Percentiles rank a stretch among this genome's conserved stretches.
phyloP scores from a whole-genome alignment of 2,329 filamentous ascomycete genomes.

The Xylariaceae sp. region DNA sequence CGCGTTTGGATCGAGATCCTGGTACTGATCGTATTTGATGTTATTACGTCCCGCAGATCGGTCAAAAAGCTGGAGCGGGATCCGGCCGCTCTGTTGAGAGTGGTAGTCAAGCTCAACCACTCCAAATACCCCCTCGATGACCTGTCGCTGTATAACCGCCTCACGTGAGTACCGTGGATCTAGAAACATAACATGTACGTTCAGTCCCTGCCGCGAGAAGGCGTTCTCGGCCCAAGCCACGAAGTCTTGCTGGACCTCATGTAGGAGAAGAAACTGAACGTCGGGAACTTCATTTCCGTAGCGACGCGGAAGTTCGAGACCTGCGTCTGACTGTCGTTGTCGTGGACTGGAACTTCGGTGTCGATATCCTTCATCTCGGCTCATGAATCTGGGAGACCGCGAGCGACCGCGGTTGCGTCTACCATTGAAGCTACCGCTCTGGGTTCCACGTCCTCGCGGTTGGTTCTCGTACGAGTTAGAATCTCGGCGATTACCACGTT shows the following conservation, averaged over 20 bases:
- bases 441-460: slow-evolving; percentile 33
- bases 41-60: slow-evolving; percentile 69
- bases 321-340: slow-evolving; percentile 43
- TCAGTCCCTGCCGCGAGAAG: slow-evolving; percentile 68
- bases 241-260: slow-evolving; percentile 75
- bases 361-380: slow-evolving; percentile 51
- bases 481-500: slow-evolving; percentile 25
- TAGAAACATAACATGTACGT: slow-evolving; percentile 74
- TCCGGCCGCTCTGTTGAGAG: slow-evolving; percentile 66
- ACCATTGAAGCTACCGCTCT: slow-evolving; percentile 32
- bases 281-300: slow-evolving; percentile 76
- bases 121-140: slow-evolving; percentile 82
- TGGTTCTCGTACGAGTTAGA: slow-evolving; percentile 27
- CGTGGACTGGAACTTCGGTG: slow-evolving; percentile 68
- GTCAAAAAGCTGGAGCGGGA: slow-evolving; percentile 82
- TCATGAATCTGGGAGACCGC: slow-evolving; percentile 54
- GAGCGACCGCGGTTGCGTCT: slow-evolving; percentile 57
- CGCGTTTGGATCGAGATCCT: slow-evolving; percentile 71
- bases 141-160: slow-evolving; percentile 77
- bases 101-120: slow-evolving; percentile 71
- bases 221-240: slow-evolving; percentile 75
- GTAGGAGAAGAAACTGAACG: slow-evolving; percentile 79
- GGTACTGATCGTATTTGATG: slow-evolving; percentile 83
- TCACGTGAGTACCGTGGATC: slow-evolving; percentile 72
- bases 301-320: slow-evolving; percentile 69